Base-by-base conservation (phyloP, 225 moss, liverwort and hornwort genomes). In the Asterella californica region DNA sequence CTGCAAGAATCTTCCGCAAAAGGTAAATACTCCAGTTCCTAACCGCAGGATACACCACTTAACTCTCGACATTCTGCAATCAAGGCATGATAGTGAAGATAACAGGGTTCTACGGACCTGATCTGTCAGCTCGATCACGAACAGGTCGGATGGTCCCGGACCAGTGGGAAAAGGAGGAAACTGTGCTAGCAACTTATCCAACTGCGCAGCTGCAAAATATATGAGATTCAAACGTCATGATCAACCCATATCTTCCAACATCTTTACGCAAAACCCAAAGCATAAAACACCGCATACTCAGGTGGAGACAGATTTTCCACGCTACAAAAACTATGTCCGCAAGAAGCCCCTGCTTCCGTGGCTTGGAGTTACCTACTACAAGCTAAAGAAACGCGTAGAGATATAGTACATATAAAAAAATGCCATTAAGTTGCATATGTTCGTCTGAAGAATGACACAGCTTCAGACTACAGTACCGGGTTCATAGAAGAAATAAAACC, bases 61-160 rank as follows among this genome's bases (percentile, higher is more conserved):
- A 36, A 57, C 6, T 25, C 53, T 10, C 38, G 3, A 70, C 55
- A 25, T 71, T 2, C 55, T 10, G 2, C 42, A 36, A 42, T 19
- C 27, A 55, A 32, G 25, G 55, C 10, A 34, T 19, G n/a, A 29
- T 22, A 49, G 14, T 32, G 25, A 55, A 36, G 36, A 11, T 18
- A 5, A 32, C 10, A 57, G 21, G 17, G 5, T 37, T 59, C 22
- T 57, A 27, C 76, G 69, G 61, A 93, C 93, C 91, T 97, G 96
- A 80, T 94, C 96, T 68, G 94, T 91, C 72, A 97, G 83, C 85
- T 97, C 96, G 48, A 91, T 91, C 45, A 97, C 96, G 82, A 97
- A 97, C 77, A 94, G 84, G 78, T 97, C 96, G 71, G 90, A 92
- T 77, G 96, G 90, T 70, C 85, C 88, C 62, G 91, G 59, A 74